Conservation (phyloP, 1,139 yeast genomes). For the Saccharomycopsis crataegensis region DNA sequence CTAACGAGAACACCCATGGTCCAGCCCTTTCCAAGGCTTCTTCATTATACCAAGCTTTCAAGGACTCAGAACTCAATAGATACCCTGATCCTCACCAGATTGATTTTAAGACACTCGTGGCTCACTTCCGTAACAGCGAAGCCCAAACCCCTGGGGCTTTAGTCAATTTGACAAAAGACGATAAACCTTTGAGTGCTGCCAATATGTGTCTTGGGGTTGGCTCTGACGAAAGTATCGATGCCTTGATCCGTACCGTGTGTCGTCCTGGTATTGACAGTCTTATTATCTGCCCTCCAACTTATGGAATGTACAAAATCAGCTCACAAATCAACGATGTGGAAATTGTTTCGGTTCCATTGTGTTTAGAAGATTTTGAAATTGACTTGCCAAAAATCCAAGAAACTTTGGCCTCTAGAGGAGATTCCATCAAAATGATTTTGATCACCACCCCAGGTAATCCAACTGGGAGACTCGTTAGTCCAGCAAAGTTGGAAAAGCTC, state of each 20-base stretch:
- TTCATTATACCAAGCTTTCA: slow-evolving; percentile 30
- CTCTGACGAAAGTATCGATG: slow-evolving; percentile 92
- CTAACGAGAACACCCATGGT: slow-evolving; percentile 94
- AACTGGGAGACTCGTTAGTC: slow-evolving; percentile 61
- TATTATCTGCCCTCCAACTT: slow-evolving; percentile 88
- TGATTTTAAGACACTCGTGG: slow-evolving; percentile 66
- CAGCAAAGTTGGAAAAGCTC: slow-evolving; percentile 42
- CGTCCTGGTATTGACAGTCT: slow-evolving; percentile 77
- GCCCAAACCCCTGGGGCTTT: slow-evolving; percentile 27
- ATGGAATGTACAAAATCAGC: slow-evolving; percentile 93
- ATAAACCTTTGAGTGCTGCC: slow-evolving; percentile 35
- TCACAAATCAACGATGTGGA: slow-evolving; percentile 85
- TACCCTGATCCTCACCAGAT: slow-evolving; percentile 96
- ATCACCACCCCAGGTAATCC: slow-evolving; percentile 99
- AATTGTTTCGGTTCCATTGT: slow-evolving; percentile 63
- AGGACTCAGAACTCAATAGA: slow-evolving; percentile 56
- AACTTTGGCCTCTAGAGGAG: slow-evolving; percentile 22
- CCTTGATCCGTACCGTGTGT: slow-evolving; percentile 79
- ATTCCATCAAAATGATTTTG: slow-evolving; percentile 58
- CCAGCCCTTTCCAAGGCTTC: slow-evolving; percentile 49
- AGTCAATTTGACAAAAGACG: slow-evolving; percentile 7
- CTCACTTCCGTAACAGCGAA: slow-evolving; percentile 58
- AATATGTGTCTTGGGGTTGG: slow-evolving; percentile 95
- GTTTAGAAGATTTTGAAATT: slow-evolving; percentile 57
- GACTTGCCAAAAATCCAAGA: slow-evolving; percentile 48